Evolutionary conservation across 2,329 filamentous ascomycete genomes (phyloP), one percentile per base, ranked within the genome.

Genomic region (Ophiosphaerella herpotricha): DNA sequence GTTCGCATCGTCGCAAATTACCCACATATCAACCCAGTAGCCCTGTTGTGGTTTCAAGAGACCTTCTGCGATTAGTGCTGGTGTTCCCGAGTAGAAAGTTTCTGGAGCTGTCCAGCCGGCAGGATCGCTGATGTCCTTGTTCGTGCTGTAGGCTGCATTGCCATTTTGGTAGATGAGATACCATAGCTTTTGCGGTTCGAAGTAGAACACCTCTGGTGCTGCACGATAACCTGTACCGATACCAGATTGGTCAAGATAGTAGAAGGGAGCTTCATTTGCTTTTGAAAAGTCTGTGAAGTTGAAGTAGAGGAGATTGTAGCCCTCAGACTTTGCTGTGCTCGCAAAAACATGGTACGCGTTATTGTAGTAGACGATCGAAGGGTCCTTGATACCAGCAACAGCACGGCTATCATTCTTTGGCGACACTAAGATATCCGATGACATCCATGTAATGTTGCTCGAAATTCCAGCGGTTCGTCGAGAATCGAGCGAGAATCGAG

Each of bases 1-100:
- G 49, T 66, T 58, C 1, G 43, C 31, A 2, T 51, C 44, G 55
- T 76, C 74, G 61, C 74, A 77, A 42, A 77, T 74, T 21, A 75
- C 68, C 73, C 74, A 75, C 74, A 76, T 75, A 55, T 76, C 75
- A 11, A 76, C 73, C 74, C 74, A 77, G 56, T 73, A 73, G 7
- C 73, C 73, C 6, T 53, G 47, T n/a, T 63, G 65, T 13, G 50
- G 50, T 16, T 18, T 46, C 13, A 42, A 16, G 9, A 74, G 65
- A 39, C 72, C 70, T 5, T 67, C 39, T 2, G 55, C 50, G 45
- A 75, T 71, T 35, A 68, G 67, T 7, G 50, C 45, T 0, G 75
- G 74, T 7, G 58, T 67, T 26, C 60, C 60, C 13, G 57, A 43
- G 50, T 72, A 77, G 56, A 77, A 76, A 12, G 56, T 66, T 43